phyloP scores from a whole-genome alignment of 305 asterid species.

The Petunia hybrid region DNA sequence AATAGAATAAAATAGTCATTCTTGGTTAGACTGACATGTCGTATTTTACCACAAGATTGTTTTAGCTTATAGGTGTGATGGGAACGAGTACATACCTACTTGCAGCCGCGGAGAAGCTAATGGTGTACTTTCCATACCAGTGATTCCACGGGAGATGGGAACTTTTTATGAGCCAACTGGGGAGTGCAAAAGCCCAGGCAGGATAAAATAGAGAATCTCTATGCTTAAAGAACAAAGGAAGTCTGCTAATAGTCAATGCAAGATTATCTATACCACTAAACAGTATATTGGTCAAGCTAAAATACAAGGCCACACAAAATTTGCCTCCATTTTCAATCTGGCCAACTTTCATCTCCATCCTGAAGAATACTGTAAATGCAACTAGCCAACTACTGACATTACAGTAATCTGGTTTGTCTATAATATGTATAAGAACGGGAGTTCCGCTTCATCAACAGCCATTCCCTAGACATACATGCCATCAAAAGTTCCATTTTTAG shows the following conservation, averaged over 20 bases:
- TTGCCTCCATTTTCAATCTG: constrained; percentile 68
- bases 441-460: constrained; percentile 86
- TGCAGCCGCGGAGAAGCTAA: constrained; percentile 87
- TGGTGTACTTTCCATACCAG: constrained; percentile 79
- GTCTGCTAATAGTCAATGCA: constrained; percentile 72
- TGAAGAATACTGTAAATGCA: constrained; percentile 82
- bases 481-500: constrained; percentile 79
- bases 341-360: constrained; percentile 85
- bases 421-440: constrained; percentile 72
- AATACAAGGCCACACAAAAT: constrained; percentile 82
- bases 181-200: constrained; percentile 93
- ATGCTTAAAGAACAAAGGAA: constrained; percentile 91
- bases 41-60: too few relatives aligned
- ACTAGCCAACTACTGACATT: constrained; percentile 71
- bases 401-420: constrained; percentile 85
- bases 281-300: constrained; percentile 81
- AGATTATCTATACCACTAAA: constrained; percentile 91
- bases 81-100: constrained; percentile 55
- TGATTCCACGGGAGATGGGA: constrained; percentile 86
- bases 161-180: constrained; percentile 80
- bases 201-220: constrained; percentile 85
- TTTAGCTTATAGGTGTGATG: too few relatives aligned
- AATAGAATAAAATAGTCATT: too few relatives aligned
- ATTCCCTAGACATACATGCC: constrained; percentile 85
- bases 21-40: too few relatives aligned